Base-by-base conservation (phyloP, 2,329 filamentous ascomycete species). In the Cyphellophora europaea region DNA sequence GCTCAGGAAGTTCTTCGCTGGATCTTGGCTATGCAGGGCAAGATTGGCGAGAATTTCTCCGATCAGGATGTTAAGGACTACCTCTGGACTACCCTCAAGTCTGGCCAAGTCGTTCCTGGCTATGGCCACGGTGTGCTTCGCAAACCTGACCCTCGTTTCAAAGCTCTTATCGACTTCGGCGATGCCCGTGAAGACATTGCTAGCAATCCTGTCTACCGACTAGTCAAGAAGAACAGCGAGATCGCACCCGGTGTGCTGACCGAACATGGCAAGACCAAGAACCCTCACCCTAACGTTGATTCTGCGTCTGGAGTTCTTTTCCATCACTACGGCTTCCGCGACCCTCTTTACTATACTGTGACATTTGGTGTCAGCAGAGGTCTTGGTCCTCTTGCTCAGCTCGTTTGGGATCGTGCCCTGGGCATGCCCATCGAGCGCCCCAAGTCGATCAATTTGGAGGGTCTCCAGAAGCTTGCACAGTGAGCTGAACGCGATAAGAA, bases 191-290 rank as follows among this genome's bases (percentile, higher is more conserved):
- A 85, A 11, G 82, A 89, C 51, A 94, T 98, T 44, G 79, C 84
- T 28, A 65, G 72, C 31, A 83, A 96, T 59, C 87, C 89, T 2
- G 79, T 96, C 44, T 96, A 94, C 78, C 77, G 86, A 62, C 77
- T 98, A 8, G 89, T 98, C 37, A 82, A 88, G 73, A 80, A 82
- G 67, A 96, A 93, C 69, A 87, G 82, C 47, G 81, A 87, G 54
- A 81, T 98, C 44, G 91, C 91, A 0, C 91, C 91, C 11, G 74
- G 77, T 34, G 91, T 98, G 13, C 71, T 98, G 51, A 91, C 77
- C 52, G 79, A 95, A 67, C 91, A 98, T 57, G 91, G 91, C 61
- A 96, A 95, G 79, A 94, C 87, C 49, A 93, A 93, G 73, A 94
- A 94, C 67, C 87, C 91, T 2, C 93, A 89, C 65, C 91, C 91